Conservation (phyloP, 495 filamentous ascomycete species). For the Durotheca rogersii region DNA sequence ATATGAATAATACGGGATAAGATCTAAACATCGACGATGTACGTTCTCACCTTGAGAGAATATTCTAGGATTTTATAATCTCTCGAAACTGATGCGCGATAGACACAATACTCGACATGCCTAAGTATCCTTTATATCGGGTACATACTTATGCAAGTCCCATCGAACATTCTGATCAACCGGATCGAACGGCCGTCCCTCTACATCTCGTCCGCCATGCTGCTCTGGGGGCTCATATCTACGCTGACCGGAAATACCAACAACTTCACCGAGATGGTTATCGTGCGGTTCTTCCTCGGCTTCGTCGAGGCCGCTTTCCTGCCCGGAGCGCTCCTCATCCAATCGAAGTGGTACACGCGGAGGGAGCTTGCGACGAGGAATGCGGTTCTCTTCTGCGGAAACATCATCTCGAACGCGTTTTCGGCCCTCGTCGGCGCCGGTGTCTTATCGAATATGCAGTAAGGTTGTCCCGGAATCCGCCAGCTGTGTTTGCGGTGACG, state of each 20-base stretch:
- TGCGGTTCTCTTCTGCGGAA: conserved; percentile 62
- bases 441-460: conserved; percentile 51
- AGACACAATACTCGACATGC: conserved; percentile 44
- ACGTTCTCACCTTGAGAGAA: background rate
- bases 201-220: conserved; percentile 57
- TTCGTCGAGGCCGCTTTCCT: conserved; percentile 56
- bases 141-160: conserved; percentile 57
- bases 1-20: conserved; percentile 1
- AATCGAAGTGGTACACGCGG: conserved; percentile 60
- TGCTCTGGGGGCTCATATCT: conserved; percentile 70
- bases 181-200: conserved; percentile 41
- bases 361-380: conserved; percentile 54
- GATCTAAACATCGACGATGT: conserved; percentile 36
- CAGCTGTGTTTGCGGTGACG: background rate
- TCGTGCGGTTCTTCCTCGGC: conserved; percentile 67
- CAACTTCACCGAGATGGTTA: conserved; percentile 61
- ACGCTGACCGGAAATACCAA: conserved; percentile 58
- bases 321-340: conserved; percentile 47
- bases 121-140: conserved; percentile 49
- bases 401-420: conserved; percentile 61
- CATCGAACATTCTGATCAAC: conserved; percentile 44
- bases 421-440: conserved; percentile 62
- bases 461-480: background rate
- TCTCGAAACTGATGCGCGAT: conserved; percentile 2
- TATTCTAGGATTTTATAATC: background rate